Evolutionary conservation across 1,284 basidiomycete genomes (phyloP), one percentile per base, ranked within the genome.

Genomic region (Sporisorium graminicola): DNA sequence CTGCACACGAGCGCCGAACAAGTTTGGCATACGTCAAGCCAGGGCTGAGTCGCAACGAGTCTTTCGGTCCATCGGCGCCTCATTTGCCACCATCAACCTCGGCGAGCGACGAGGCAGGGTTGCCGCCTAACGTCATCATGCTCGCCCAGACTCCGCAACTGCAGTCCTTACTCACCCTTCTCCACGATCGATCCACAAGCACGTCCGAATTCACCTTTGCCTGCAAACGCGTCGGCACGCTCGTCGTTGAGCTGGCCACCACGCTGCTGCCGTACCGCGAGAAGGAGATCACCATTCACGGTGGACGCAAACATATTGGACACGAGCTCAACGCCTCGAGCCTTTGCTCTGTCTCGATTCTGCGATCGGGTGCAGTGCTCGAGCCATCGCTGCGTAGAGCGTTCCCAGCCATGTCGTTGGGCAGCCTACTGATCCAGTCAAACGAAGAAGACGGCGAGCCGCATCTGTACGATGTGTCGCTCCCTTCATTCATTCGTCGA

Each of bases 351-450:
- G 91, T 95, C n/a, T 91, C 92, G 1, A 92, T 95, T 76, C 87
- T 93, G 49, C 90, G 93, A 64, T 93, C 93, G 89, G 95, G 95
- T 9, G 93, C 94, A 4, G 93, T 94, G 2, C 89, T 98, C 31
- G 93, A 96, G 43, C 91, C 91, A 54, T 95, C 96, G n/a, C 91
- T 98, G 22, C 89, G 91, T 40, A 89, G 95, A 27, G 94, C 96
- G 6, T 90, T 98, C 60, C 91, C 92, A 50, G 92, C 97, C 79
- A 92, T 94, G 2, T 90, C 92, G 0, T 89, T 98, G 22, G 96
- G 96, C 31, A 93, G 93, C 1, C 88, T 98, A 49, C 89, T 98
- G 37, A 94, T 99, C 58, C 86, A 98, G 86, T 93, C 93, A 0
- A 93, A 96, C 77, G 89, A 90, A 4, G 89, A 88, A 72, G 92